Evolutionary conservation across 2,329 filamentous ascomycete species (phyloP), one percentile per base, ranked within the genome.

Genomic region (Pseudocercospora crystallina): DNA sequence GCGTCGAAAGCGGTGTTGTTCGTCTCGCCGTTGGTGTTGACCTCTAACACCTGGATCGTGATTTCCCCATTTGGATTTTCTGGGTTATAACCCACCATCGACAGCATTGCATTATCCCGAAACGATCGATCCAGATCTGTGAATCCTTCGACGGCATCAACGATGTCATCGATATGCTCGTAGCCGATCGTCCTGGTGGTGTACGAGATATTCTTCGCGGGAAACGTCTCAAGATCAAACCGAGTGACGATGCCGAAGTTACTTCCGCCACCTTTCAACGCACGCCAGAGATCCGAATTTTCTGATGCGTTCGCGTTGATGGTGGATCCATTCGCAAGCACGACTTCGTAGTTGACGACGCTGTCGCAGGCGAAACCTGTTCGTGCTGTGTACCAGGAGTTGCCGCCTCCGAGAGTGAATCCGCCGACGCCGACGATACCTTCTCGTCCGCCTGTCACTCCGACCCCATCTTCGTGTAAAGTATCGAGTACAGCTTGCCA

Each of bases 381-480:
- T 30, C 49, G 41, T 2, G 55, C 51, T 2, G 60, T 54, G 17
- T 56, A 59, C 49, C 59, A 65, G 7, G 57, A 57, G 33, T 59
- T 57, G 11, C 63, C 63, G 30, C 63, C 62, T 12, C 62, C 61
- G 10, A 62, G 43, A 13, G 54, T 47, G n/a, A 65, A 39, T 8
- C 62, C 62, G 3, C 57, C 61, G 30, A 63, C 59, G n/a, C 62
- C 75, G 8, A 41, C 39, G 26, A 14, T 41, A 31, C 43, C 29
- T n/a, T 43, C 40, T 32, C 77, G 69, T 1, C 76, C 76, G 0
- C 76, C 76, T 0, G 71, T 67, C 2, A 75, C 74, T 1, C 69
- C 64, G 10, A 76, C 60, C 1, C 67, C 67, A 29, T 71, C 55
- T 3, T 64, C 58, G 10, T 76, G 74, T 1, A 78, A 66, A 3